Evolutionary conservation across 441 rosid genomes (phyloP).

Genomic region (Arabidopsis hybrid): DNA sequence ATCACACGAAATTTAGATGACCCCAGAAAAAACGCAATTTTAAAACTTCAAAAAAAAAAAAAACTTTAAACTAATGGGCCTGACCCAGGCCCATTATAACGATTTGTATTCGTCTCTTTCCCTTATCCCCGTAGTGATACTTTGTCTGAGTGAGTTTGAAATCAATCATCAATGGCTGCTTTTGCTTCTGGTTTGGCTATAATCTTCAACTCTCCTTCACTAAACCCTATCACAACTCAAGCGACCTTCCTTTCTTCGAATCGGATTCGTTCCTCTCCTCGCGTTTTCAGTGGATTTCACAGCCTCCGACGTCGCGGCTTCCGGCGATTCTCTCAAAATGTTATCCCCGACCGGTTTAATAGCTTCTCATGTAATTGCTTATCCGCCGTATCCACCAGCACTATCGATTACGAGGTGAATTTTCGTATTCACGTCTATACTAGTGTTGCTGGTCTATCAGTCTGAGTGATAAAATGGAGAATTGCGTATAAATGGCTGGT

Average conservation of each 20-base stretch:
- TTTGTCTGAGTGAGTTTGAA: slow-evolving; percentile 25
- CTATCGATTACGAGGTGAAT: slow-evolving; percentile 68
- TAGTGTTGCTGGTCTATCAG: neutral
- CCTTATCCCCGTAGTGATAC: slow-evolving; percentile 32
- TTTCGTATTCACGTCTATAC: neutral
- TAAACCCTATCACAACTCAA: slow-evolving; percentile 36
- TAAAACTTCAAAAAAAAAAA: too few species aligned
- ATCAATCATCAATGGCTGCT: slow-evolving; percentile 38
- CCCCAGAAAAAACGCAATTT: neutral
- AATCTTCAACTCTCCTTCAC: slow-evolving; percentile 47
- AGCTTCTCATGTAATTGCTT: slow-evolving; percentile 56
- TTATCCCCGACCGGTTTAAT: slow-evolving; percentile 36
- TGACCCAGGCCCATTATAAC: slow-evolving; percentile 16
- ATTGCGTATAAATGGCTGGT: neutral
- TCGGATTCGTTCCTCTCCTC: neutral
- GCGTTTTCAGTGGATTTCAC: slow-evolving; percentile 22
- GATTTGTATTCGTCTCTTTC: slow-evolving; percentile 20
- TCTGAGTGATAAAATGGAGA: neutral
- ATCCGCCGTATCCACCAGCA: slow-evolving; percentile 54
- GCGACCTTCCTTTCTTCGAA: slow-evolving; percentile 15
- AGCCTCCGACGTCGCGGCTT: slow-evolving; percentile 32
- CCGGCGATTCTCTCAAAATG: slow-evolving; percentile 34
- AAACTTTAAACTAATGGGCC: neutral
- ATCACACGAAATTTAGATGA: slow-evolving; percentile 46
- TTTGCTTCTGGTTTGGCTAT: slow-evolving; percentile 41